Conservation (phyloP, 768 basidiomycete species). For the Lentinula sp. region DNA sequence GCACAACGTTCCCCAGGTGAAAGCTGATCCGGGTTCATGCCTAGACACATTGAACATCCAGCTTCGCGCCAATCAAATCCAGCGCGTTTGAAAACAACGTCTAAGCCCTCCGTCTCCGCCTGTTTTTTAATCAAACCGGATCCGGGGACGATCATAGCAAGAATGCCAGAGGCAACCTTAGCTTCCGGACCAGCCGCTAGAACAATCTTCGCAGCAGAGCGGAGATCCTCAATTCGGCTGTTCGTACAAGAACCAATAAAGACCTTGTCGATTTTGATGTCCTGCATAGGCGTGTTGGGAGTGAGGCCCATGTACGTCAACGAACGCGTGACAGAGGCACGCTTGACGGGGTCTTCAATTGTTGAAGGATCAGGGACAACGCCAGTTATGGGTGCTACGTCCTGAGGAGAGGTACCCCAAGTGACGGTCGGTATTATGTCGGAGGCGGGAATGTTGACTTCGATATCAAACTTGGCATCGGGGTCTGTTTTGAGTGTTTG, state of each 20-base stretch:
- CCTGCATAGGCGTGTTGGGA: conserved; percentile 73
- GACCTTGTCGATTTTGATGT: conserved; percentile 79
- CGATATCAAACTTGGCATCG: conserved; percentile 79
- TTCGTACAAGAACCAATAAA: conserved; percentile 96
- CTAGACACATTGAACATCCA: conserved; percentile 93
- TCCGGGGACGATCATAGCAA: conserved; percentile 90
- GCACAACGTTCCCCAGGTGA: conserved; percentile 81
- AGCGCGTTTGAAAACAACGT: conserved; percentile 80
- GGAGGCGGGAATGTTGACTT: conserved; percentile 72
- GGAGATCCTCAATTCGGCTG: conserved; percentile 88
- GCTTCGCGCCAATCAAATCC: conserved; percentile 96
- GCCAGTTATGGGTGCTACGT: conserved; percentile 79
- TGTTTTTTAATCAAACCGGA: conserved; percentile 89
- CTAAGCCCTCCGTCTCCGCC: conserved; percentile 85
- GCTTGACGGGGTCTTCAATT: conserved; percentile 59
- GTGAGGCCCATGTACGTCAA: conserved; percentile 84
- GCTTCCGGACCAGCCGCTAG: conserved; percentile 68
- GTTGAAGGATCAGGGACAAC: conserved; percentile 69
- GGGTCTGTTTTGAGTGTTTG: conserved; percentile 71
- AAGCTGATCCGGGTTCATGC: conserved; percentile 93
- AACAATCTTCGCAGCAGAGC: conserved; percentile 76
- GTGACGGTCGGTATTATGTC: conserved; percentile 89
- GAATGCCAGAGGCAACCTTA: conserved; percentile 66
- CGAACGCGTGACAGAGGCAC: conserved; percentile 66
- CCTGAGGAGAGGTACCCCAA: conserved; percentile 92